Conservation (phyloP, 257 asterid species). For the Ilex asprella region DNA sequence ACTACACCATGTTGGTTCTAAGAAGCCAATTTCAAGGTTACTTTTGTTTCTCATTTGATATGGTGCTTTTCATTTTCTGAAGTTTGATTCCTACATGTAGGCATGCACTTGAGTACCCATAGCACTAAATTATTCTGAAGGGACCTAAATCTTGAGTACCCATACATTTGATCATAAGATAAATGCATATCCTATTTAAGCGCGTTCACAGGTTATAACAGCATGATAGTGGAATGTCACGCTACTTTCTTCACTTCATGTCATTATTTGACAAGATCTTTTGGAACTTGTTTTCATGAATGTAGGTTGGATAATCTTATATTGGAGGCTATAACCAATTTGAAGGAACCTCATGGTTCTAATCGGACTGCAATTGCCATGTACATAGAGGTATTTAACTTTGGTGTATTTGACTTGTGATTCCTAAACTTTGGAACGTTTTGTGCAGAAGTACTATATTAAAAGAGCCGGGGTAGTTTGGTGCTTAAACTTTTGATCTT, state of each 20-base stretch:
- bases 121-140: too few species aligned
- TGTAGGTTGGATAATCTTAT: conserved; percentile 69
- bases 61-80: background rate
- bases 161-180: too few species aligned
- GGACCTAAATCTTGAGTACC: too few species aligned
- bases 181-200: too few species aligned
- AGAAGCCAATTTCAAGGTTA: conserved; percentile 56
- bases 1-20: conserved; percentile 23
- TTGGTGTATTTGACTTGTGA: too few species aligned
- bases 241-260: too few species aligned
- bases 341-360: conserved; percentile 95
- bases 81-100: background rate
- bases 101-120: too few species aligned
- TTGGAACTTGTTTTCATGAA: conserved; percentile 17
- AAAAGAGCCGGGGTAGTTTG: background rate
- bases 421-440: too few species aligned
- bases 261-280: background rate
- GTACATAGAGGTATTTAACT: conserved; percentile 63
- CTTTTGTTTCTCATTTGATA: background rate
- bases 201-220: too few species aligned
- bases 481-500: background rate
- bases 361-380: conserved; percentile 51
- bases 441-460: background rate
- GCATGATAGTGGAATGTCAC: too few species aligned
- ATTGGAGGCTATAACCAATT: conserved; percentile 73